These are phyloP conservation scores for Blastomyces percursus DNA, from an alignment of 2,329 filamentous ascomycete species.

Conservation along the genomic window DNA sequence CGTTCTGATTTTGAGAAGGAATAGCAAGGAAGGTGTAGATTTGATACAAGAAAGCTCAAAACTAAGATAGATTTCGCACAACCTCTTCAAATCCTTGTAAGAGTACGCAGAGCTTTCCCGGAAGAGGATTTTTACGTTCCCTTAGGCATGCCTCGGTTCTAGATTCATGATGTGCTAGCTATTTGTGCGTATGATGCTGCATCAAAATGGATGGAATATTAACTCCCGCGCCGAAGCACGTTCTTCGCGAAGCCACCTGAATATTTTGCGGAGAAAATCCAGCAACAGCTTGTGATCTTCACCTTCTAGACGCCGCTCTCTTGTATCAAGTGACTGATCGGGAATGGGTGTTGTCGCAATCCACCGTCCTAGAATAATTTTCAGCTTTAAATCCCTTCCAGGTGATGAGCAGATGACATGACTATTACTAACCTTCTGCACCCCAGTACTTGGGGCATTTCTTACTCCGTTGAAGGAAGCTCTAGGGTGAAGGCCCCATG, in stretches of 20 bases:
- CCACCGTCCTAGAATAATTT: constrained; percentile 1
- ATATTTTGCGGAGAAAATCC: constrained; percentile 27
- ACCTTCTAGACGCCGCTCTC: constrained; percentile 9
- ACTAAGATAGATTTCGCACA: no score
- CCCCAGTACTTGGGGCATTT: constrained; percentile 13
- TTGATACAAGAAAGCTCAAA: no score
- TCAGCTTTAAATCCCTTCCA: background rate
- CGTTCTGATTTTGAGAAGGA: no score
- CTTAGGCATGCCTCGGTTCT: background rate
- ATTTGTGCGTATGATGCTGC: background rate
- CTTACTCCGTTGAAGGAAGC: constrained; percentile 11
- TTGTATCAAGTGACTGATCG: constrained; percentile 3
- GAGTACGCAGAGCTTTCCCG: no score
- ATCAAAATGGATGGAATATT: constrained; percentile 4
- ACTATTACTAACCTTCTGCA: constrained; percentile 7
- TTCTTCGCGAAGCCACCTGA: constrained; percentile 31
- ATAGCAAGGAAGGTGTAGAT: no score
- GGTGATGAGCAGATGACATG: background rate
- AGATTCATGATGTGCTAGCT: background rate
- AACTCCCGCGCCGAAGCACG: constrained; percentile 27
- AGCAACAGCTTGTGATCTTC: constrained; percentile 26
- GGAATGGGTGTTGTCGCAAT: constrained; percentile 4
- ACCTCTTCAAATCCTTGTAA: no score
- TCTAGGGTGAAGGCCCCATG: constrained; percentile 12
- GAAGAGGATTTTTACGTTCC: background rate